Evolutionary conservation across 2,329 filamentous ascomycete species (phyloP).

Genomic region (Colletotrichum lindemuthianum): DNA sequence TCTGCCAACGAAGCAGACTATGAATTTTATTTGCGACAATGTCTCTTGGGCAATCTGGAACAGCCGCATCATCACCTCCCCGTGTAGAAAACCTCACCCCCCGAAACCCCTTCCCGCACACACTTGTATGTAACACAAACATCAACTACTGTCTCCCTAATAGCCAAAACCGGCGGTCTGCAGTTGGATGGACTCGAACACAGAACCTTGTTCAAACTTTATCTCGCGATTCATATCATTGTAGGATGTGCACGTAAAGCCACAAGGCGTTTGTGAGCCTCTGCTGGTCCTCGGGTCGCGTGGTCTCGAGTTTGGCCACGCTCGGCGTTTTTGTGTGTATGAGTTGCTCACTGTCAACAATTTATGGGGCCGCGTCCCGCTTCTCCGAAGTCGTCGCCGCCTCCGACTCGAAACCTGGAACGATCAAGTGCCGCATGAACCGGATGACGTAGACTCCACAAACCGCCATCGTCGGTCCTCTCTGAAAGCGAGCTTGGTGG

Average conservation of each 20-base stretch:
- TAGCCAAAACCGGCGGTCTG: slow-evolving; percentile 32
- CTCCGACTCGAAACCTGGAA: not conserved
- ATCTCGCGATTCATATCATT: not conserved
- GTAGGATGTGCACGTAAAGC: not conserved
- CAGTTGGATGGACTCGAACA: slow-evolving; percentile 33
- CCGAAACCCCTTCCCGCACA: slow-evolving; percentile 17
- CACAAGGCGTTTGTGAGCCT: not conserved
- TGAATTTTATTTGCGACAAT: slow-evolving; percentile 17
- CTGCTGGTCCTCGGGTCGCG: slow-evolving; percentile 6
- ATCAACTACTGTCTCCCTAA: slow-evolving; percentile 34
- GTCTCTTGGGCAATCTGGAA: slow-evolving; percentile 5
- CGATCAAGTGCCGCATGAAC: not conserved
- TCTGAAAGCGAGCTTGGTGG: no score
- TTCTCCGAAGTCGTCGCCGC: not conserved
- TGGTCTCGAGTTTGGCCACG: slow-evolving; percentile 10
- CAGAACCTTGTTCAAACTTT: not conserved
- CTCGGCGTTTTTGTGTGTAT: slow-evolving; percentile 12
- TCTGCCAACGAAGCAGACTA: slow-evolving; percentile 18
- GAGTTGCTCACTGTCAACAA: slow-evolving; percentile 2
- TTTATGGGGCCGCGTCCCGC: slow-evolving; percentile 3
- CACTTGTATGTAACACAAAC: slow-evolving; percentile 35
- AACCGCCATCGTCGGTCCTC: no score
- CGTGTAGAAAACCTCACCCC: slow-evolving; percentile 30
- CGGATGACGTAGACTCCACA: no score
- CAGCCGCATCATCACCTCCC: not conserved